Evolutionary conservation across 176 grass and related monocot species (phyloP).

Genomic region (Triticum monococcum): DNA sequence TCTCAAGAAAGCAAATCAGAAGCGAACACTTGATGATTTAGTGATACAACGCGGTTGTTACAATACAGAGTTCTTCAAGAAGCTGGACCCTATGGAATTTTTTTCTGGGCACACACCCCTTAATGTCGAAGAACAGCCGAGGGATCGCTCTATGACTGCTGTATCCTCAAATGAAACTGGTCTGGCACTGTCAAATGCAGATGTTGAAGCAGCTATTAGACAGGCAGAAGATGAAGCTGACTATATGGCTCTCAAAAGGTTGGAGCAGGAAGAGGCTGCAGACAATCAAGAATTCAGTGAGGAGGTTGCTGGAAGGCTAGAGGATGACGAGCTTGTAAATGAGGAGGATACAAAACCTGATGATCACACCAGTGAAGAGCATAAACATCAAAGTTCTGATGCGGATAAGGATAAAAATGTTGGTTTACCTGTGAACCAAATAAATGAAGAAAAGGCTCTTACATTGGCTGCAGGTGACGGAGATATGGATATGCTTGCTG

Average conservation of each 20-base stretch:
- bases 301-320: constrained; percentile 66
- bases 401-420: constrained; percentile 52
- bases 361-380: constrained; percentile 66
- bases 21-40: constrained; percentile 90
- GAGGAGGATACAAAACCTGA: constrained; percentile 75
- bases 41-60: constrained; percentile 97
- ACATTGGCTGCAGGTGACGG: constrained; percentile 75
- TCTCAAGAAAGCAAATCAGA: constrained; percentile 99
- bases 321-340: constrained; percentile 83
- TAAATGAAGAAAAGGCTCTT: constrained; percentile 75
- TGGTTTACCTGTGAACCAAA: constrained; percentile 40
- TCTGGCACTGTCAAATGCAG: constrained; percentile 59
- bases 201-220: constrained; percentile 98
- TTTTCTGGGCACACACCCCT: constrained; percentile 70
- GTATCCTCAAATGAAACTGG: constrained; percentile 44
- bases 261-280: constrained; percentile 93
- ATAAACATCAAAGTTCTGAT: constrained; percentile 47
- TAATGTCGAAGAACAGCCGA: constrained; percentile 37
- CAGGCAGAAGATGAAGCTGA: constrained; percentile 98
- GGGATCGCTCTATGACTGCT: constrained; percentile 30
- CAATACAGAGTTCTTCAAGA: constrained; percentile 99
- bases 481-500: constrained; percentile 97
- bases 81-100: constrained; percentile 96
- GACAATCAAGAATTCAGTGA: constrained; percentile 99
- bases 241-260: constrained; percentile 98